Conservation (phyloP, 176 grass and related monocot genomes). For the Carex myosuroides region DNA sequence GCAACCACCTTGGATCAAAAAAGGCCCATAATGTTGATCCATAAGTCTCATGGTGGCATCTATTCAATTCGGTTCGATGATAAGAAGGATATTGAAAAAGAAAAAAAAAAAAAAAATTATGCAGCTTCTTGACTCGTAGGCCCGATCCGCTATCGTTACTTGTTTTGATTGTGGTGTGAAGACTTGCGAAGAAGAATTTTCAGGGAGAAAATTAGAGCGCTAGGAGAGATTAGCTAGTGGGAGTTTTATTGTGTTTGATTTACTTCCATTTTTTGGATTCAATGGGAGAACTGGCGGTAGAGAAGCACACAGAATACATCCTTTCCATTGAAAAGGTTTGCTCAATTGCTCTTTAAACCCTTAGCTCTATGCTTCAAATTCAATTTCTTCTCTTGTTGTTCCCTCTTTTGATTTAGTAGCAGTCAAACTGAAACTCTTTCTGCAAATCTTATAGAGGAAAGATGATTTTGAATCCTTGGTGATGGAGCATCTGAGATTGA, state of each 20-base stretch:
- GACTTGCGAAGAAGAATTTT: not conserved
- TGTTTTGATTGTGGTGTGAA: too few species aligned
- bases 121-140: too few species aligned
- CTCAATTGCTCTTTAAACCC: not conserved
- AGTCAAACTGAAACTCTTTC: not conserved
- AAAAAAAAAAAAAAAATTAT: too few species aligned
- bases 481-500: constrained; percentile 79
- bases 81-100: too few species aligned
- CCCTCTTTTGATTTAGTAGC: not conserved
- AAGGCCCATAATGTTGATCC: too few species aligned
- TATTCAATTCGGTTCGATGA: too few species aligned
- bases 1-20: too few species aligned
- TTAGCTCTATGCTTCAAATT: not conserved
- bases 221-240: not conserved
- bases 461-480: constrained; percentile 74
- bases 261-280: not conserved
- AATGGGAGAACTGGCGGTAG: constrained; percentile 42
- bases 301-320: constrained; percentile 77
- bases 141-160: too few species aligned
- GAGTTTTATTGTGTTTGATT: not conserved
- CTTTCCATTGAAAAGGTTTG: constrained; percentile 80
- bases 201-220: not conserved
- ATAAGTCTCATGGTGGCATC: too few species aligned
- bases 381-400: not conserved
- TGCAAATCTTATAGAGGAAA: constrained; percentile 40